Conservation (phyloP, 2,329 filamentous ascomycete genomes). For the Fusarium pseudonygamai region DNA sequence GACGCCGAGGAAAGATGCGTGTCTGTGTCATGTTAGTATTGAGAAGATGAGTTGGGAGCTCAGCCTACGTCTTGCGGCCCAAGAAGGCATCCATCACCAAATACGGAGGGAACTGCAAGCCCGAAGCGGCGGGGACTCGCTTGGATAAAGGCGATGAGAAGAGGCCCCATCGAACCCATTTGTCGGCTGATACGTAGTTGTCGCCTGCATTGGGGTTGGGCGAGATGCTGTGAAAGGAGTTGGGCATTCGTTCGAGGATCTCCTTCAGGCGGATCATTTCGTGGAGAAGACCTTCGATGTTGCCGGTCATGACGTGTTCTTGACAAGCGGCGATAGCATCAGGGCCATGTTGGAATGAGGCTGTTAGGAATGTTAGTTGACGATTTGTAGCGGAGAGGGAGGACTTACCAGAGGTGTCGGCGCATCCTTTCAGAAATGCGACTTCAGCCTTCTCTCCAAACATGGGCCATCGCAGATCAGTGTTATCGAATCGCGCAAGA, state of each 20-base stretch:
- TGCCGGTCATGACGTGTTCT: constrained; percentile 62
- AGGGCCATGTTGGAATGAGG: constrained; percentile 61
- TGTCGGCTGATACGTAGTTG: constrained; percentile 58
- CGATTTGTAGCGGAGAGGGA: accelerated
- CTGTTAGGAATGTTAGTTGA: neutral
- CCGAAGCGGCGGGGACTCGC: constrained; percentile 60
- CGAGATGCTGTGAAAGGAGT: constrained; percentile 64
- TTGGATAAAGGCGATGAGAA: constrained; percentile 62
- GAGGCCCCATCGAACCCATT: constrained; percentile 62
- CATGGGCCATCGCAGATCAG: constrained; percentile 63
- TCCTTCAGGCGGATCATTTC: constrained; percentile 63
- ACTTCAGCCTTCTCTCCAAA: constrained; percentile 63
- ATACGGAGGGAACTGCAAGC: constrained; percentile 62
- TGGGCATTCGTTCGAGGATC: constrained; percentile 62
- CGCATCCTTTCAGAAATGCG: constrained; percentile 61
- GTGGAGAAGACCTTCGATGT: constrained; percentile 59
- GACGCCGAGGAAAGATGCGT: constrained; percentile 58
- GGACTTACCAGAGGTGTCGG: constrained; percentile 51
- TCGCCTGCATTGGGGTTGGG: constrained; percentile 62
- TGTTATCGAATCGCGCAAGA: constrained; percentile 62
- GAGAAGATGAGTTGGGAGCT: accelerated
- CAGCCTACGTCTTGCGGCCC: constrained; percentile 52
- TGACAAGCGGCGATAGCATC: constrained; percentile 63
- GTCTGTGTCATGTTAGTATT: constrained; percentile 39
- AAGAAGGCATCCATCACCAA: constrained; percentile 65